Evolutionary conservation across 106 monocot species (phyloP).

Genomic region (Acanthochlamys bracteata): DNA sequence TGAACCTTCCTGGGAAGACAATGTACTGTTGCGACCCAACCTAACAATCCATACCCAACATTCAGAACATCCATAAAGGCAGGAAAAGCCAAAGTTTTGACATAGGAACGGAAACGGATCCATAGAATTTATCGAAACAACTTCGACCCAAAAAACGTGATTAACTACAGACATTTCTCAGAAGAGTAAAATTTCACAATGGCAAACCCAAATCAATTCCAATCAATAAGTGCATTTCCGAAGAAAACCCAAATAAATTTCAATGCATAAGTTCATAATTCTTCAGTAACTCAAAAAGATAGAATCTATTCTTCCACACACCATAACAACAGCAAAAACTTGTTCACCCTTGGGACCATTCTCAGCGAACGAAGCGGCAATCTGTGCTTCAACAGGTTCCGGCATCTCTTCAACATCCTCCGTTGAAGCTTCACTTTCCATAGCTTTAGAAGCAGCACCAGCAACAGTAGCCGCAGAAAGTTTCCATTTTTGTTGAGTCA

Average conservation of each 20-base stretch:
- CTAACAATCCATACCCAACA: constrained; percentile 20
- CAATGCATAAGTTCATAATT: background rate
- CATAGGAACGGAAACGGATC: background rate
- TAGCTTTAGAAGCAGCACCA: background rate
- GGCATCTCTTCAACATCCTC: background rate
- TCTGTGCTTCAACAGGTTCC: constrained; percentile 7
- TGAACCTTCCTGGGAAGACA: constrained; percentile 78
- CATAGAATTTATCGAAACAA: background rate
- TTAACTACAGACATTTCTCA: background rate
- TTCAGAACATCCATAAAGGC: background rate
- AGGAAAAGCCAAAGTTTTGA: background rate
- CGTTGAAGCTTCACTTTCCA: background rate
- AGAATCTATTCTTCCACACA: background rate
- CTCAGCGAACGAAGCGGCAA: constrained; percentile 2
- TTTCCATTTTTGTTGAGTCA: background rate
- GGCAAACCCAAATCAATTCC: background rate
- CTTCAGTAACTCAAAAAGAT: too few species aligned
- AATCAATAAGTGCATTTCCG: background rate
- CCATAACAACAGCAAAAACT: constrained; percentile 12
- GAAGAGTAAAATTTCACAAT: background rate
- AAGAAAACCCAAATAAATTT: background rate
- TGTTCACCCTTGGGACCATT: constrained; percentile 7
- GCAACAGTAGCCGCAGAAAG: background rate
- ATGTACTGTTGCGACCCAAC: constrained; percentile 89
- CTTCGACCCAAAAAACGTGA: background rate